Evolutionary conservation across 345 rosid genomes (phyloP), one percentile per base, ranked within the genome.

Genomic region (Anastatica hierochuntica): DNA sequence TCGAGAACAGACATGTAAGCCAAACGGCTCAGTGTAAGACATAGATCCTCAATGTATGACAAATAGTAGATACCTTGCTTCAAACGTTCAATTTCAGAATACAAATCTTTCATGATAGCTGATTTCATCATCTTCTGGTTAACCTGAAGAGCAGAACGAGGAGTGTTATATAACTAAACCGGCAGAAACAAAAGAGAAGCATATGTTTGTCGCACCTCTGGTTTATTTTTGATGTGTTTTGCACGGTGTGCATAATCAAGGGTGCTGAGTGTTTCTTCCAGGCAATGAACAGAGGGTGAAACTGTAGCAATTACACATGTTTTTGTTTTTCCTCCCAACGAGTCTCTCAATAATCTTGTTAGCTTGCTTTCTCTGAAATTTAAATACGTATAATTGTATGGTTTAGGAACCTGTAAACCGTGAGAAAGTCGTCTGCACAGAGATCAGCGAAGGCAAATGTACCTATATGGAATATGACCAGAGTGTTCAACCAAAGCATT

Each of bases 61-160:
- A 24, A 3, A 24, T 6, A 34, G 35, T 45, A 31, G 1, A 27
- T 55, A 88, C 99, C 99, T 83, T 94, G 97, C 78, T 85, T 94
- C 63, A 94, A 75, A 60, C 95, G 76, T 45, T 94, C 97, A 72
- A 94, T 94, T 66, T 94, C 95, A 49, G 85, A 84, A 65, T 94
- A 88, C 18, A 94, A 57, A 77, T 88, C 97, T 74, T 88, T 94
- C 73, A 88, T 88, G 76, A 88, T 56, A 38, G 97, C 99, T 61
- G 97, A 88, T 75, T 94, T 94, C 99, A 94, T 88, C 97, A 94
- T 85, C 95, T 94, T 94, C 73, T 94, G 99, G 70, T 94, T 94
- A 69, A 94, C 75, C 98, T 90, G 88, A 62, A 43, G 58, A 8
- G 18, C 18, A 58, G 45, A 38, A 50, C 54, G 34, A 24, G 12